A percentile compares a stretch with the other conserved stretches of the same genome.
Conservation (phyloP, 2,329 filamentous ascomycete species). For the Trichoderma sp. region DNA sequence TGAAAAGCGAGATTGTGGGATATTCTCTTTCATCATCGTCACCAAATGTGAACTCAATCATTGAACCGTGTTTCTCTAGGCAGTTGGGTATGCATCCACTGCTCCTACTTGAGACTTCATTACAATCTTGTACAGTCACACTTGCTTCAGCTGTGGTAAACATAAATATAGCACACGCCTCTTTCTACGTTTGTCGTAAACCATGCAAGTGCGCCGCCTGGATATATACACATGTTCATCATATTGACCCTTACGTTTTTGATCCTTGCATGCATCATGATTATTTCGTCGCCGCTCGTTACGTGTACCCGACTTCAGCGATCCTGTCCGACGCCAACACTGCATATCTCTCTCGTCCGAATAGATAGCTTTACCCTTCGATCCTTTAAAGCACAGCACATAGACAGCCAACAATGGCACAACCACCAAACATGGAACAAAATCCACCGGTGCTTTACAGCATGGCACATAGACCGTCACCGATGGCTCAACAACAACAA, state of each 20-base stretch:
- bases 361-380: background rate
- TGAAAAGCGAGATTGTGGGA: background rate
- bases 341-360: background rate
- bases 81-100: background rate
- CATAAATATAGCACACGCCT: background rate
- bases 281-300: background rate
- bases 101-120: background rate
- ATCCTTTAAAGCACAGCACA: fast-evolving
- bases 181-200: background rate
- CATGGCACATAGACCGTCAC: background rate
- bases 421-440: background rate
- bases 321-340: background rate
- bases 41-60: background rate
- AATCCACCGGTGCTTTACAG: no score
- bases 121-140: background rate
- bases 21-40: background rate
- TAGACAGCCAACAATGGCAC: background rate
- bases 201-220: background rate
- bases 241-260: background rate
- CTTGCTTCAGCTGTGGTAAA: background rate
- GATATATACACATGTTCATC: background rate
- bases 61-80: background rate
- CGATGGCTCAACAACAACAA: background rate
- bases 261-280: background rate
- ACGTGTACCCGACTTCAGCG: background rate